Evolutionary conservation across 2,329 filamentous ascomycete species (phyloP), one percentile per base, ranked within the genome.

Genomic region (Penicillium olsonii): DNA sequence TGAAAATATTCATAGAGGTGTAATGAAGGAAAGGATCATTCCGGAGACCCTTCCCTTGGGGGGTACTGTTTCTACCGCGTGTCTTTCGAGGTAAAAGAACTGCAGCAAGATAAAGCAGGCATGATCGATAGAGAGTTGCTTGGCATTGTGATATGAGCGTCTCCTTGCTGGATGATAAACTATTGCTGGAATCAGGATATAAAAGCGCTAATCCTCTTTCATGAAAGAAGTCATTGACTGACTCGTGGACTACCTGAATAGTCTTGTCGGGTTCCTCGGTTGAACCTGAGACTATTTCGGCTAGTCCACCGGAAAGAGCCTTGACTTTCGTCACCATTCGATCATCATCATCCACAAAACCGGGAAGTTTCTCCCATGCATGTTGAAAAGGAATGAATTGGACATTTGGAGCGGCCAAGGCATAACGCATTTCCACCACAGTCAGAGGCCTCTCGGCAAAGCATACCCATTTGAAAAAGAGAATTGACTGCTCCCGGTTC

Each of bases 391-490:
- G 11, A 1, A 11, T 27, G 8, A n/a, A 15, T 20, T 11, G n/a
- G 5, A 26, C 33, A 34, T 51, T 46, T 1, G 26, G 17, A n/a
- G 34, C 44, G 9, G n/a, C 40, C 27, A 52, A 19, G n/a, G 49
- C 49, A 44, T 52, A 52, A 20, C 48, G 45, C 26, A 48, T 40
- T 19, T 54, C 50, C 7, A 37, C 37, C 39, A 53, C 34, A 12
- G 46, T 47, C 22, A 53, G 37, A 1, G 50, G 46, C 29, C 45
- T 37, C 34, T 55, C 50, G 3, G 53, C 50, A 4, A 55, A 20
- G 12, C 43, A 50, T 6, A 50, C n/a, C 50, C 53, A 55, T 33
- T 50, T 34, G 14, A 55, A 55, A 1, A 55, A 29, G 4, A 38
- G 15, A 7, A 42, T 29, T 8, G 52, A 37, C 1, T 45, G 11